Evolutionary conservation across 371 early-diverging fungal species (phyloP).

Genomic region (Gilbertella persicaria): DNA sequence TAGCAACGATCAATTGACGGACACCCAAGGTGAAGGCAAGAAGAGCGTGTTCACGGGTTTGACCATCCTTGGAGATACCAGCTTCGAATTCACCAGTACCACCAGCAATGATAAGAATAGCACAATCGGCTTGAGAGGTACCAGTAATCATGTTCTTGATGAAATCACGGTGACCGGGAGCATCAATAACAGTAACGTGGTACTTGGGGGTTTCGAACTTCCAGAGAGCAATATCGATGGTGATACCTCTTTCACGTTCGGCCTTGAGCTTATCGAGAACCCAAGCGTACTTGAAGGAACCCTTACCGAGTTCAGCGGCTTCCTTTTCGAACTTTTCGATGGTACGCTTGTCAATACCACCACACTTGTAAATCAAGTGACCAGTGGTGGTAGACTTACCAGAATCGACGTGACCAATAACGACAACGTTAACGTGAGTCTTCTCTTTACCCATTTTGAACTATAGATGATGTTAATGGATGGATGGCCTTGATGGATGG

Average conservation of each 20-base stretch:
- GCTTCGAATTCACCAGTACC: constrained; percentile 97
- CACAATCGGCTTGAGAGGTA: constrained; percentile 91
- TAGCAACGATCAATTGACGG: constrained; percentile 95
- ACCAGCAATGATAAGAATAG: constrained; percentile 96
- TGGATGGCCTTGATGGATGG: constrained; percentile 28
- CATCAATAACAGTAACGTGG: constrained; percentile 96
- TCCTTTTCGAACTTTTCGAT: constrained; percentile 99
- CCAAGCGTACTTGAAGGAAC: constrained; percentile 98
- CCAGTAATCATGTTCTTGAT: constrained; percentile 99
- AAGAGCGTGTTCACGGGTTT: constrained; percentile 99
- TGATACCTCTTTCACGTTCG: constrained; percentile 98
- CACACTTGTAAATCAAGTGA: constrained; percentile 99
- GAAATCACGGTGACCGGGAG: constrained; percentile 99
- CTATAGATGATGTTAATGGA: constrained; percentile 13
- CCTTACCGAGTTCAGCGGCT: constrained; percentile 98
- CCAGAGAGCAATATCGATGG: constrained; percentile 97
- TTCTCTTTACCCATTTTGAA: constrained; percentile 91
- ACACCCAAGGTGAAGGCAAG: constrained; percentile 98
- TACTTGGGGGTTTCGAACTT: constrained; percentile 98
- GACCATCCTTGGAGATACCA: constrained; percentile 99
- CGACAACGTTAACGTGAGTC: constrained; percentile 96
- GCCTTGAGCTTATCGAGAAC: constrained; percentile 97
- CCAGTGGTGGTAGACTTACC: constrained; percentile 69
- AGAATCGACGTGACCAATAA: constrained; percentile 99
- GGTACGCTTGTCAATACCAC: constrained; percentile 99